A percentile compares a stretch with the other conserved stretches of the same genome.
These are phyloP conservation scores for Striga hermonthica DNA, from an alignment of 305 asterid species.

Conservation along the genomic window DNA sequence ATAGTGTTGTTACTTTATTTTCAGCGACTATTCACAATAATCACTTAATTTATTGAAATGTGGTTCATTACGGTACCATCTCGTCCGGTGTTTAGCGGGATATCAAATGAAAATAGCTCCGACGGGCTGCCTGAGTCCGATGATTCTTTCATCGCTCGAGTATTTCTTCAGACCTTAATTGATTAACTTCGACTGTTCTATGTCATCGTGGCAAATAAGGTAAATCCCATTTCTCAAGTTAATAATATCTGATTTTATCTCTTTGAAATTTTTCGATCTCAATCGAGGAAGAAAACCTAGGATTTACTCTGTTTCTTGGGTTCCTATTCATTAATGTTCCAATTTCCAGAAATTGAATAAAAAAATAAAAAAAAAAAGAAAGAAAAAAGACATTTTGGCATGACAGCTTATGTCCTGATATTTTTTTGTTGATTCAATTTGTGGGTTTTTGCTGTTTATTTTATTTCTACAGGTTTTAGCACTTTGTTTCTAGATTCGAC, in stretches of 20 bases:
- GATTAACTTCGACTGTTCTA: neutral
- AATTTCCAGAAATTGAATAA: slow-evolving; percentile 15
- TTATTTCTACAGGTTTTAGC: no score
- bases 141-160: slow-evolving; percentile 23
- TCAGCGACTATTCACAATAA: neutral
- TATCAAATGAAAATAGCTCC: neutral
- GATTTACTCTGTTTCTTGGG: neutral
- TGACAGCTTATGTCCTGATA: slow-evolving; percentile 1
- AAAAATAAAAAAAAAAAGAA: no score
- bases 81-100: no score
- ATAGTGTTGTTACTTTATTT: neutral
- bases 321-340: neutral
- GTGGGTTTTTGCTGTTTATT: neutral
- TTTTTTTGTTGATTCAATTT: neutral
- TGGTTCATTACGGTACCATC: no score
- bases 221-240: slow-evolving; percentile 12
- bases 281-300: slow-evolving; percentile 17
- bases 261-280: neutral
- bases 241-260: slow-evolving; percentile 14
- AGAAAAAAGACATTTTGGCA: no score
- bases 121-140: slow-evolving; percentile 5
- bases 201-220: slow-evolving; percentile 24
- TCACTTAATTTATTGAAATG: neutral
- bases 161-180: neutral
- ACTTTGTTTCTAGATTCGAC: no score